A percentile compares a stretch with the other conserved stretches of the same genome.
Conservation (phyloP, 2,329 filamentous ascomycete species). For the Allantophomopsis cytisporea region DNA sequence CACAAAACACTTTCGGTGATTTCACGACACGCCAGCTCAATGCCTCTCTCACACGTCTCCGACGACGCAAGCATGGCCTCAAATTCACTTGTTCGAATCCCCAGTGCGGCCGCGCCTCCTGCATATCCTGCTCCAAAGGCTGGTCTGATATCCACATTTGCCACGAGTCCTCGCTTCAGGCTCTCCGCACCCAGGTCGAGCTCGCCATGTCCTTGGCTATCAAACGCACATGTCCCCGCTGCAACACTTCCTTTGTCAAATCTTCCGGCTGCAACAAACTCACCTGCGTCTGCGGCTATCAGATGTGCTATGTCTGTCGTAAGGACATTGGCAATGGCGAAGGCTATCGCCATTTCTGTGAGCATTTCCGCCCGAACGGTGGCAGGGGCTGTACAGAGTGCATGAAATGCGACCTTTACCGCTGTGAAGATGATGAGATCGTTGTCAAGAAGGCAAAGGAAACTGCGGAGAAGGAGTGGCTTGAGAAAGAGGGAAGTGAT, state of each 20-base stretch:
- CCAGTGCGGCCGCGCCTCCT: constrained; percentile 57
- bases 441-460: constrained; percentile 56
- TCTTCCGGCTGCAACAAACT: constrained; percentile 92
- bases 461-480: constrained; percentile 61
- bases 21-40: constrained; percentile 33
- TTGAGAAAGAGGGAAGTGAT: constrained; percentile 42
- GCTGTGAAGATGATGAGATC: constrained; percentile 59
- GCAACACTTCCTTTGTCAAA: constrained; percentile 87
- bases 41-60: constrained; percentile 50
- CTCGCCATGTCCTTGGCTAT: constrained; percentile 86
- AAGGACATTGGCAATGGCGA: constrained; percentile 54
- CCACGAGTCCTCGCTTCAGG: constrained; percentile 69
- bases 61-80: constrained; percentile 56
- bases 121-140: constrained; percentile 65
- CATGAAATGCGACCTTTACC: constrained; percentile 61
- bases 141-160: constrained; percentile 88
- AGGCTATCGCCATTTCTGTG: constrained; percentile 89
- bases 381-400: constrained; percentile 68
- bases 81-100: constrained; percentile 67
- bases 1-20: constrained; percentile 26
- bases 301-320: constrained; percentile 96
- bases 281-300: constrained; percentile 88
- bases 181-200: constrained; percentile 80
- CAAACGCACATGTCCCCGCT: constrained; percentile 88
- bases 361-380: constrained; percentile 78